phyloP scores from a whole-genome alignment of 1,284 basidiomycete species.

The Vanrija sp. region DNA sequence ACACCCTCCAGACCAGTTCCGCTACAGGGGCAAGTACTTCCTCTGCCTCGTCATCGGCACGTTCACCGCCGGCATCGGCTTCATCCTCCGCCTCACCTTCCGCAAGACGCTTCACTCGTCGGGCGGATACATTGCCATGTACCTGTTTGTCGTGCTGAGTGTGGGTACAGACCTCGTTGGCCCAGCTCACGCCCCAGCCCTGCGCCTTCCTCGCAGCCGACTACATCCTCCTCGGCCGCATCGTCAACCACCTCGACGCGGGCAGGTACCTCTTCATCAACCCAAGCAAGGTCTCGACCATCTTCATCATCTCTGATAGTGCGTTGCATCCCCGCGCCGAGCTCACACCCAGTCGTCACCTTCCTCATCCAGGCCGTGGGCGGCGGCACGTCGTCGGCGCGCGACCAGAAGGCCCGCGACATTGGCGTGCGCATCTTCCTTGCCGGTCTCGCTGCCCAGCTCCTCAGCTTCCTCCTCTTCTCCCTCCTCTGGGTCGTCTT shows the following conservation, averaged over 20 bases:
- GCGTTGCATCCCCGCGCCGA: background rate
- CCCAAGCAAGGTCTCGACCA: conserved; percentile 26
- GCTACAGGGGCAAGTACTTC: conserved; percentile 12
- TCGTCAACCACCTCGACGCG: conserved; percentile 56
- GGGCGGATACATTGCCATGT: conserved; percentile 15
- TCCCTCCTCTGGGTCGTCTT: conserved; percentile 58
- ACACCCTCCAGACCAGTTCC: conserved; percentile 10
- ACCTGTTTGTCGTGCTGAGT: conserved; percentile 14
- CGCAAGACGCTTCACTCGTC: conserved; percentile 7
- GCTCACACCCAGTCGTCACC: conserved; percentile 47
- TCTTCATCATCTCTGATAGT: conserved; percentile 54
- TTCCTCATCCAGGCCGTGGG: conserved; percentile 61
- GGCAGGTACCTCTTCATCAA: conserved; percentile 46
- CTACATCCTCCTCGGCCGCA: conserved; percentile 63
- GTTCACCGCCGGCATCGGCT: conserved; percentile 12
- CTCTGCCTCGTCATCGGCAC: conserved; percentile 15
- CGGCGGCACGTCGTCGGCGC: conserved; percentile 42
- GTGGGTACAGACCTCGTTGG: background rate
- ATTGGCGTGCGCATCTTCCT: conserved; percentile 55
- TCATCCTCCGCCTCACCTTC: conserved; percentile 13
- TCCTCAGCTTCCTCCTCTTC: conserved; percentile 62
- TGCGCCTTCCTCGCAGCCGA: conserved; percentile 72
- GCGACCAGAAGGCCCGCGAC: conserved; percentile 33
- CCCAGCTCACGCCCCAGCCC: conserved; percentile 48
- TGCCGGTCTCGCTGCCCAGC: conserved; percentile 59